A percentile compares a stretch with the other conserved stretches of the same genome.
Evolutionary conservation across 2,329 filamentous ascomycete genomes (phyloP).

Genomic region (Colletotrichum chrysophilum): DNA sequence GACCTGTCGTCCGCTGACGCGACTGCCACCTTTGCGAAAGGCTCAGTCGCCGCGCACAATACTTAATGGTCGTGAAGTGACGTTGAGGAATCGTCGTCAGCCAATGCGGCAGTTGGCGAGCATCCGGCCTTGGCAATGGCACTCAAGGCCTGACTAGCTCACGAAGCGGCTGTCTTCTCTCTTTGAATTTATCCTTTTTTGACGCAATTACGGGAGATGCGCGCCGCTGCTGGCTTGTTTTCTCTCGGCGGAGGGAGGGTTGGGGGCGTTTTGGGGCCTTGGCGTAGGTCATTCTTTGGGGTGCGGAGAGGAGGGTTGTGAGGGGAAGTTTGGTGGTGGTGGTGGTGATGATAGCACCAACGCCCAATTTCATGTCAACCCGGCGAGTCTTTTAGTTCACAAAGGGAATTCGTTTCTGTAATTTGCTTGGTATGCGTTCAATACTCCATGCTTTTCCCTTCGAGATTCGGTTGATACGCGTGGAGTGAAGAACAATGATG

Average conservation of each 20-base stretch:
- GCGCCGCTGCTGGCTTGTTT: not conserved
- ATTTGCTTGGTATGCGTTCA: too few relatives aligned
- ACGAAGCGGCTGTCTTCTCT: not conserved
- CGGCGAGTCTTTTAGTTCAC: too few relatives aligned
- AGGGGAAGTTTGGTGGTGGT: not conserved
- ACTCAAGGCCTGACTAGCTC: not conserved
- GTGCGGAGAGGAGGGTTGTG: not conserved
- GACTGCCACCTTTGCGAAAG: too few relatives aligned
- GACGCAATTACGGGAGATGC: conserved; percentile 1
- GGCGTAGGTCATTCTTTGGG: not conserved
- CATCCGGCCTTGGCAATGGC: not conserved
- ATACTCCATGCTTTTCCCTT: too few relatives aligned
- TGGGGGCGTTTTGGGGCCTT: not conserved
- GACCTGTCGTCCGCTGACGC: not conserved
- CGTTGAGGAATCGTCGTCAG: not conserved
- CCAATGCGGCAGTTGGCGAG: not conserved
- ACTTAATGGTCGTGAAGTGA: not conserved
- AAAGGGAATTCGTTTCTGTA: too few relatives aligned
- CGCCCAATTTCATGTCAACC: too few relatives aligned
- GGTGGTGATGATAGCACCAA: not conserved
- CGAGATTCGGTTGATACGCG: too few relatives aligned
- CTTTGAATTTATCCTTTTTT: not conserved
- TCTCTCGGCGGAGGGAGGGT: not conserved
- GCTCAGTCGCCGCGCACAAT: not conserved
- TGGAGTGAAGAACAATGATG: too few relatives aligned